Conservation (phyloP, 495 filamentous ascomycete genomes). For the Tuber microsphaerosporum region DNA sequence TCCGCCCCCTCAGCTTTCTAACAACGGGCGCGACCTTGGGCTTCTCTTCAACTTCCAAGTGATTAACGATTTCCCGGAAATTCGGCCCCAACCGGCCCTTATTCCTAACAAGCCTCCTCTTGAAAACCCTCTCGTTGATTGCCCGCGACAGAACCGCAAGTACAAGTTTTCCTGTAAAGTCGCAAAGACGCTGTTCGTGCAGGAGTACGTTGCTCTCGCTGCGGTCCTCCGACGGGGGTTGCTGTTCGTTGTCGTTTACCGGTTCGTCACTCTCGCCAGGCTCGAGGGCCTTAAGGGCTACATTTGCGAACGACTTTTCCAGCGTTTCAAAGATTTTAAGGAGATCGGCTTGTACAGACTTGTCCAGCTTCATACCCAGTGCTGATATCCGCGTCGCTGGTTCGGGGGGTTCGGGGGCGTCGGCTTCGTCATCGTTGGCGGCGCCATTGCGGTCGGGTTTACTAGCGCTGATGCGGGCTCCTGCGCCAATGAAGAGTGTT, state of each 20-base stretch:
- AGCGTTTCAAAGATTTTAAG: slow-evolving; percentile 64
- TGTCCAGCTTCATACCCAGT: slow-evolving; percentile 58
- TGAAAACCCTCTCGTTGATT: slow-evolving; percentile 59
- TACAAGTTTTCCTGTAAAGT: slow-evolving; percentile 73
- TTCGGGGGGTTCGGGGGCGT: slow-evolving; percentile 32
- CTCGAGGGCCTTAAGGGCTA: slow-evolving; percentile 58
- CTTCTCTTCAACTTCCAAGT: slow-evolving; percentile 58
- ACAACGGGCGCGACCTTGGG: slow-evolving; percentile 47
- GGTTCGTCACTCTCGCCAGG: slow-evolving; percentile 63
- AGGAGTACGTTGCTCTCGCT: slow-evolving; percentile 51
- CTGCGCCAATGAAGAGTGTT: slow-evolving; percentile 62
- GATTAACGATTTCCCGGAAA: slow-evolving; percentile 67
- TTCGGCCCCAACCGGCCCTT: slow-evolving; percentile 61
- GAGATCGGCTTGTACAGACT: slow-evolving; percentile 55
- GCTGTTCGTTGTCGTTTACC: slow-evolving; percentile 52
- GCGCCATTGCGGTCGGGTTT: slow-evolving; percentile 25
- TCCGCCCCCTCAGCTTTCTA: slow-evolving; percentile 47
- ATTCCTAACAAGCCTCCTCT: slow-evolving; percentile 60
- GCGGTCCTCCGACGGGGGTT: slow-evolving; percentile 53
- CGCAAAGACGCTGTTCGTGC: slow-evolving; percentile 75
- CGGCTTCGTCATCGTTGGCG: slow-evolving; percentile 47
- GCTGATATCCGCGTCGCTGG: slow-evolving; percentile 48
- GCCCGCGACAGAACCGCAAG: slow-evolving; percentile 66
- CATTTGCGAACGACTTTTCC: slow-evolving; percentile 69
- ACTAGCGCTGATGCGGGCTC: slow-evolving; percentile 38